Base-by-base conservation (phyloP, 352 stramenopile species). In the Phytophthora pluvialis region DNA sequence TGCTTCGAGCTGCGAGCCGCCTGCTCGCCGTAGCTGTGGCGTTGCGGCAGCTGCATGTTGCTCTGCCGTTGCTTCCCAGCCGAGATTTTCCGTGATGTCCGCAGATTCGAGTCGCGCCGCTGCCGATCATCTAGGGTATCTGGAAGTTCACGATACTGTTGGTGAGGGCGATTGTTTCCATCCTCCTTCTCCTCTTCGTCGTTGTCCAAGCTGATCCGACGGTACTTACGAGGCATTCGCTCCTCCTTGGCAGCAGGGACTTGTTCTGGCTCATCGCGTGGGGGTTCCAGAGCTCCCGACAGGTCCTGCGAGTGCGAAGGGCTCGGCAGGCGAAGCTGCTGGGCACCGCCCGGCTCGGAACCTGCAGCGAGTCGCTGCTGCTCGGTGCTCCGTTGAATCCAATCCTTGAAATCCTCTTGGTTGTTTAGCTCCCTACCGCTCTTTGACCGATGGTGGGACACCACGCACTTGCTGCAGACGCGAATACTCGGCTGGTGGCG, bases 391-490 rank as follows among this genome's bases (percentile, higher is more conserved):
- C 83, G 77, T 54, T 90, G 74, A 44, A 94, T 89, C 86, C 83
- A 93, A 38, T 93, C 75, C 16, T 88, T 86, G 28, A 94, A 92
- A 55, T 93, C 84, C 35, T 91, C 84, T 67, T 92, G 83, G 64
- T 93, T 93, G 47, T 53, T 87, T 42, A 91, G 44, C 18, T 94
- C 82, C 39, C 74, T 81, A 0, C 78, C 78, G 57, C 78, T 92
- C 47, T 88, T 90, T 43, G 81, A 88, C 3, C 84, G 86, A 59
- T 96, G 88, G 38, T 90, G 84, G 15, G 72, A 88, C 31, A 92
- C 79, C 40, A 94, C 83, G 49, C 88, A 96, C 47, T 89, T 90
- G 35, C 81, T 92, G 56, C 88, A 96, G 33, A 96, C 83, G 7
- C 88, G 83, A 51, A 94, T 93, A 66, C 82, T 94, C 25, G 84